Conservation (phyloP, 768 basidiomycete genomes). For the Boletus subcaerulescens region DNA sequence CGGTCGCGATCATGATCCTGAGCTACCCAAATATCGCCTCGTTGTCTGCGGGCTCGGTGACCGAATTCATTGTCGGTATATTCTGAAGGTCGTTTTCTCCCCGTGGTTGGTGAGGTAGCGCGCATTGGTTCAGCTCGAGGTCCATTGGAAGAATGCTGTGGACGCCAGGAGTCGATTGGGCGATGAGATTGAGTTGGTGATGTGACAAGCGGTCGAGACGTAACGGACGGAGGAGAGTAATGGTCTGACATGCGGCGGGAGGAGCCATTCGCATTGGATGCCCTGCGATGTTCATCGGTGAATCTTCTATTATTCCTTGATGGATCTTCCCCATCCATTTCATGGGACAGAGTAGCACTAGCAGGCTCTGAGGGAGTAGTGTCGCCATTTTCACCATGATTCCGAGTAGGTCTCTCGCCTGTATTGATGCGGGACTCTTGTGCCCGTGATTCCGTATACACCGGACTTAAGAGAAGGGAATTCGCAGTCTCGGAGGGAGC, state of each 20-base stretch:
- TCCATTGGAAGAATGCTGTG: slow-evolving; percentile 1
- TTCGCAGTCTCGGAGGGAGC: slow-evolving; percentile 1
- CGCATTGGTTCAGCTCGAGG: slow-evolving; percentile 20
- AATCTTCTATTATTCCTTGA: slow-evolving; percentile 5
- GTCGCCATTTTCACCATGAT: background rate
- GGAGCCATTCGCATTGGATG: background rate
- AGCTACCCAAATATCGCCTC: slow-evolving; percentile 20
- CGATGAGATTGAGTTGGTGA: slow-evolving; percentile 6
- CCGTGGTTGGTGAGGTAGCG: slow-evolving; percentile 9
- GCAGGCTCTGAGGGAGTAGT: slow-evolving; percentile 8
- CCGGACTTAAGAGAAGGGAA: slow-evolving; percentile 8
- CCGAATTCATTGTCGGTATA: slow-evolving; percentile 18
- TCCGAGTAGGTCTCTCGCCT: background rate
- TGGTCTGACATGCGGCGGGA: slow-evolving; percentile 4
- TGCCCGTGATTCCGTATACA: slow-evolving; percentile 8
- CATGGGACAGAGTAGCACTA: slow-evolving; percentile 1
- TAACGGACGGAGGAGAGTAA: slow-evolving; percentile 8
- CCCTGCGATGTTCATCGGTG: slow-evolving; percentile 9
- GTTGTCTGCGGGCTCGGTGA: slow-evolving; percentile 23
- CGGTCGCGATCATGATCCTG: slow-evolving; percentile 7
- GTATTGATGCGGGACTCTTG: background rate
- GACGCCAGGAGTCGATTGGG: slow-evolving; percentile 4
- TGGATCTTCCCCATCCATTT: slow-evolving; percentile 8
- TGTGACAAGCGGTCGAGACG: background rate
- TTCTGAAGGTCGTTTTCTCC: slow-evolving; percentile 25